These are phyloP conservation scores for Drechslerella dactyloides DNA, from an alignment of 2,329 filamentous ascomycete genomes.

Conservation along the genomic window DNA sequence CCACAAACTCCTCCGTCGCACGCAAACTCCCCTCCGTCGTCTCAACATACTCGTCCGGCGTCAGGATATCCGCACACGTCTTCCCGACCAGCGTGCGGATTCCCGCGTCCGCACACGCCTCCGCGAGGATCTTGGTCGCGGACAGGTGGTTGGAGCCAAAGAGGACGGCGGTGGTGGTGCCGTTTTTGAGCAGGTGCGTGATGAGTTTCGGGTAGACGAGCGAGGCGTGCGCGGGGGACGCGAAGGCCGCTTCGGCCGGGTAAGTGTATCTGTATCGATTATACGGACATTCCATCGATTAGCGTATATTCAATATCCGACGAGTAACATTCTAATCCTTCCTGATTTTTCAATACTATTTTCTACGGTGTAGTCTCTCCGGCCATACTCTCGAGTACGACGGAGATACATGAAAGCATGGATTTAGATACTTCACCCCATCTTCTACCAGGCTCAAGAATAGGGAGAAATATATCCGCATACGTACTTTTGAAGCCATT, in stretches of 20 bases:
- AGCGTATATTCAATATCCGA: neutral
- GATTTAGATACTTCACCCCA: no score
- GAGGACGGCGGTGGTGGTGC: conserved; percentile 69
- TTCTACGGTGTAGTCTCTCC: no score
- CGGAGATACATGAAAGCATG: no score
- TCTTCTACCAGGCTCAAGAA: no score
- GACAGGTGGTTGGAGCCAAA: conserved; percentile 66
- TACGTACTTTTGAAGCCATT: conserved; percentile 52
- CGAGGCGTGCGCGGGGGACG: conserved; percentile 64
- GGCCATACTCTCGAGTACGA: no score
- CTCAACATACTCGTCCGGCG: conserved; percentile 53
- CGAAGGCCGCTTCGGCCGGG: conserved; percentile 68
- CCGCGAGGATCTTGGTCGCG: conserved; percentile 66
- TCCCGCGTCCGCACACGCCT: conserved; percentile 63
- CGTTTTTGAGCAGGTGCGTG: conserved; percentile 67
- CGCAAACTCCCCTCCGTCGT: conserved; percentile 49
- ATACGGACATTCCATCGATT: neutral
- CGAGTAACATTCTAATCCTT: no score
- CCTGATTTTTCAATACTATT: no score
- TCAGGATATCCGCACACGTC: conserved; percentile 53
- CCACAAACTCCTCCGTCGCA: conserved; percentile 53
- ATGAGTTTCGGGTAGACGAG: conserved; percentile 64
- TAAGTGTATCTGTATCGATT: conserved; percentile 62
- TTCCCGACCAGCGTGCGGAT: conserved; percentile 69
- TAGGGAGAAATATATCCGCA: neutral